These are phyloP conservation scores for Penicillium sp. DNA, from an alignment of 2,329 filamentous ascomycete genomes.

Conservation along the genomic window DNA sequence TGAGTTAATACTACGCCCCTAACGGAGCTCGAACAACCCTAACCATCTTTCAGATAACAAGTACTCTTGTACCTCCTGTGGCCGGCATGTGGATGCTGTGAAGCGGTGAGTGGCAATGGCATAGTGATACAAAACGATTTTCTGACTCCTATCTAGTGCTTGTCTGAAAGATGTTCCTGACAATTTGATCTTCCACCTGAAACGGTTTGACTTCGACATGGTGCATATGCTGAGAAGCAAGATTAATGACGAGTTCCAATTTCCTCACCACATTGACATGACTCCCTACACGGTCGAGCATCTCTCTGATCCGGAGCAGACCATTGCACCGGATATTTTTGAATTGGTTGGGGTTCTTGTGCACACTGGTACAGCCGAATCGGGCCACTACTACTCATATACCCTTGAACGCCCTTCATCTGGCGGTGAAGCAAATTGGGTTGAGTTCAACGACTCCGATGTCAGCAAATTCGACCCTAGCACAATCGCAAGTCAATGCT, in stretches of 20 bases:
- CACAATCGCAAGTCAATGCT: slow-evolving; percentile 73
- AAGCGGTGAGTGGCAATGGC: slow-evolving; percentile 60
- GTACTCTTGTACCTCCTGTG: slow-evolving; percentile 92
- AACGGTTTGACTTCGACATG: slow-evolving; percentile 55
- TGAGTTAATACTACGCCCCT: slow-evolving; percentile 35
- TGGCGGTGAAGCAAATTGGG: slow-evolving; percentile 61
- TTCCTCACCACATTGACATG: slow-evolving; percentile 82
- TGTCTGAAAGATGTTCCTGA: slow-evolving; percentile 91
- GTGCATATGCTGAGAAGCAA: slow-evolving; percentile 76
- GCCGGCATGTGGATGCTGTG: slow-evolving; percentile 85
- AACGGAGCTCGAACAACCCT: slow-evolving; percentile 14
- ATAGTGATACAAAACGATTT: not conserved
- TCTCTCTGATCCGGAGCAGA: slow-evolving; percentile 62
- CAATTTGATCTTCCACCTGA: slow-evolving; percentile 93
- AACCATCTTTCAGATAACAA: slow-evolving; percentile 70
- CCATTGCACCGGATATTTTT: slow-evolving; percentile 70
- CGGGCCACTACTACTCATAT: slow-evolving; percentile 96
- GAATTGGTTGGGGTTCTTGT: slow-evolving; percentile 94
- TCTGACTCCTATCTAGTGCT: slow-evolving; percentile 54
- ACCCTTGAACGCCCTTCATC: slow-evolving; percentile 72
- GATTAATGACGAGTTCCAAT: slow-evolving; percentile 92
- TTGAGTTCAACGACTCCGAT: slow-evolving; percentile 91
- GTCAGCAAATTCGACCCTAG: slow-evolving; percentile 73
- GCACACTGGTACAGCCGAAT: slow-evolving; percentile 88
- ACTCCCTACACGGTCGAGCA: slow-evolving; percentile 85